Evolutionary conservation across 202 grass and related monocot genomes (phyloP), one percentile per base, ranked within the genome.

Genomic region (Elaeis oleifera): DNA sequence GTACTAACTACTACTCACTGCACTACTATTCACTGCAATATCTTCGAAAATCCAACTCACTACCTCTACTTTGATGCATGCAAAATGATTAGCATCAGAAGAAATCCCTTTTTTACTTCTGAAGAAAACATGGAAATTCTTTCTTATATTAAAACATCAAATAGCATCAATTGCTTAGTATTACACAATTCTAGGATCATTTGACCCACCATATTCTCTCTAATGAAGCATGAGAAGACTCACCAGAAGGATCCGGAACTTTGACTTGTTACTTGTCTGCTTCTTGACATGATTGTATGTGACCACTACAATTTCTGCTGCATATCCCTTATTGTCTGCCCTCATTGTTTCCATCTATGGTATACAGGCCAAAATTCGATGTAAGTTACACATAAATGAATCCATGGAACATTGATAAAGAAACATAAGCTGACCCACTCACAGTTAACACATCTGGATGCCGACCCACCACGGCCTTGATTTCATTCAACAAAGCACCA

Each of bases 231-330:
- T 44, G 11, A 44, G 58, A 75, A 62, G 79, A 92, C 92, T 76
- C 26, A 97, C 92, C 84, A 97, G 72, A 79, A 97, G 88, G 59
- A 97, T 68, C 19, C 84, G 73, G 44, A 89, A 75, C 60, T 86
- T 92, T 0, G 79, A 78, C 15, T 70, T 76, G 24, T 76, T 73
- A 17, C 73, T 58, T 18, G 44, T 67, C 15, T 57, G 56, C 75
- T 81, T 79, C 51, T 75, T 86, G 15, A 60, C 11, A 18, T 79
- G 65, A 77, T 89, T 86, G 71, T 89, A 97, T 48, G 92, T 97
- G 64, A 97, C 79, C 14, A 85, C 79, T 23, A 73, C 72, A 53
- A 97, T 63, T 65, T 92, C 79, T 14, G 84, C 82, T 23, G 67
- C 71, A 78, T 97, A 97, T 1, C 88, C 92, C 71, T 72, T 81